Evolutionary conservation across 345 rosid genomes (phyloP).

Genomic region (Syzygium oleosum): DNA sequence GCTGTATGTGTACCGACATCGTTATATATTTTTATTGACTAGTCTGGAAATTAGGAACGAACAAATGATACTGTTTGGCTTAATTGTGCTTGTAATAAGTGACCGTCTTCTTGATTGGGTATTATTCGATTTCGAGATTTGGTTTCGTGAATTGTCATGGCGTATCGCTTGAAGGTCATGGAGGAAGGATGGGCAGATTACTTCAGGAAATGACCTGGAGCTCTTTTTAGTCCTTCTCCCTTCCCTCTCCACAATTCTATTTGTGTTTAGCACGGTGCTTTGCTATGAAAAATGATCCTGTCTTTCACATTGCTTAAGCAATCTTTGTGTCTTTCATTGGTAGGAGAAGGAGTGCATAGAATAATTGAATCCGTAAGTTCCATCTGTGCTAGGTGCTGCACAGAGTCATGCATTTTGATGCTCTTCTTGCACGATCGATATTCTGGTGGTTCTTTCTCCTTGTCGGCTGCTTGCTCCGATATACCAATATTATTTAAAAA

Average conservation of each 20-base stretch:
- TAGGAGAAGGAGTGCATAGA: background rate
- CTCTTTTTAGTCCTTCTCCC: background rate
- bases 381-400: background rate
- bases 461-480: background rate
- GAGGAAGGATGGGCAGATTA: background rate
- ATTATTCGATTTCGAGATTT: background rate
- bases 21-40: background rate
- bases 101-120: background rate
- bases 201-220: background rate
- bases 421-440: background rate
- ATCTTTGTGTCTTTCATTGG: background rate
- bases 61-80: background rate
- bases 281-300: background rate
- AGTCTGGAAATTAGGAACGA: background rate
- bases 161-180: background rate
- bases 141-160: background rate
- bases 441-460: background rate
- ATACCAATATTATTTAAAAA: background rate
- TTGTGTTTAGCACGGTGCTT: background rate
- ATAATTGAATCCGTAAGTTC: background rate
- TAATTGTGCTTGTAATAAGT: background rate
- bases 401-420: background rate
- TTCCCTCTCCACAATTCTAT: background rate
- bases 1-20: background rate
- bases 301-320: background rate